Base-by-base conservation (phyloP, 2,329 filamentous ascomycete genomes). In the Chaetothyriales sp. region DNA sequence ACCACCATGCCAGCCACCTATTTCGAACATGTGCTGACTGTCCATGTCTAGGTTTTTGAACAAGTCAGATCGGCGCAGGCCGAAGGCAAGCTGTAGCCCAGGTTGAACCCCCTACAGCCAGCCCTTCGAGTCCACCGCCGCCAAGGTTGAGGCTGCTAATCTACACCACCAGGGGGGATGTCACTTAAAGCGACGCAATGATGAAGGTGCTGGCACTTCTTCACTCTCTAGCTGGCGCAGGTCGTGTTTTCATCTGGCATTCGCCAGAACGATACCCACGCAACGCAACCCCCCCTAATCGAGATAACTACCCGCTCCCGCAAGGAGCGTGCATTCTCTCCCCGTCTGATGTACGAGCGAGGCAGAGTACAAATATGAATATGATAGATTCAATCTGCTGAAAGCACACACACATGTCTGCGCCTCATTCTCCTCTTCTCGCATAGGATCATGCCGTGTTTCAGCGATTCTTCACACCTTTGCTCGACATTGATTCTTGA, bases 31-130 rank as follows among this genome's bases (percentile, higher is more conserved):
- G 18, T 28, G 29, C 67, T 71, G 66, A 73, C 60, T 71, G 66
- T 73, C 60, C 7, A 8, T 44, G 13, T 53, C 19, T 61, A 84
- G 81, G 81, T 97, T 52, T 97, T 97, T 70, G 92, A 97, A 63
- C 89, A 95, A 73, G 90, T 97, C 64, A 88, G 82, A 70, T 84
- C 87, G 65, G 85, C 85, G 60, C 86, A 83, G 64, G 76, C 79
- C 29, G 83, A 86, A 19, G 85, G 85, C 60, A 88, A 86, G 69
- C 52, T 61, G 18, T 60, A 51, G 53, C 49, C 33, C 15, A 15
- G 13, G 33, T 15, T 15, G 33, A 15, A 40, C 15, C 33, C 15
- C 33, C 15, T 5, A 15, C 33, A 15, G 10, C 10, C 33, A 15
- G 10, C 10, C 10, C 5, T 25, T 40, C 15, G 33, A 40, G 15